phyloP scores from a whole-genome alignment of 2,329 filamentous ascomycete species.

The Cladosporium sp. region DNA sequence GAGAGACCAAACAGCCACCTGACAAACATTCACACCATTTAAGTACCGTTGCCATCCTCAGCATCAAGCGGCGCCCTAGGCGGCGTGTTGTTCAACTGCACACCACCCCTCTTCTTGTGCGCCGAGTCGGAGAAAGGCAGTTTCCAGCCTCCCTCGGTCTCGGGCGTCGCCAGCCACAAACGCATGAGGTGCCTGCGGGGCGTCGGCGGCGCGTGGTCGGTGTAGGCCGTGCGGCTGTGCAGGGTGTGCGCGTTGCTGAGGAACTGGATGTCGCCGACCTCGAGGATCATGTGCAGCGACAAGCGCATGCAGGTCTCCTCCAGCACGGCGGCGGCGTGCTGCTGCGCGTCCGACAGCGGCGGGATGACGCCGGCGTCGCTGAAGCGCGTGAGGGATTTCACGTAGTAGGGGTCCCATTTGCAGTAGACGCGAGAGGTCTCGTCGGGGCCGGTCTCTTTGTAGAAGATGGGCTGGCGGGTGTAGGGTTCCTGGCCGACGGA shows the following conservation, averaged over 20 bases:
- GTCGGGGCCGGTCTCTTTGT: conserved; percentile 68
- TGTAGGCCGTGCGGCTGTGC: conserved; percentile 80
- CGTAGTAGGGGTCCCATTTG: conserved; percentile 91
- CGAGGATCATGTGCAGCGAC: conserved; percentile 80
- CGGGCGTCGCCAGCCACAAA: conserved; percentile 80
- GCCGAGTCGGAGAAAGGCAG: conserved; percentile 77
- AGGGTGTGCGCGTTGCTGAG: conserved; percentile 76
- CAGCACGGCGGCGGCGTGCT: conserved; percentile 66
- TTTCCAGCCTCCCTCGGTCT: conserved; percentile 80
- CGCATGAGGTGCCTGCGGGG: conserved; percentile 78
- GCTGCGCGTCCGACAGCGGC: conserved; percentile 66
- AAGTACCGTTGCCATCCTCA: conserved; percentile 45
- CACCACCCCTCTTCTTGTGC: conserved; percentile 84
- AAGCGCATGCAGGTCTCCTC: conserved; percentile 74
- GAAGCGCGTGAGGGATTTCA: conserved; percentile 73
- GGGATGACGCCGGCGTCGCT: conserved; percentile 72
- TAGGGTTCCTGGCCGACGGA: conserved; percentile 66
- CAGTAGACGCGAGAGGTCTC: conserved; percentile 63
- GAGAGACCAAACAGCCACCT: neutral
- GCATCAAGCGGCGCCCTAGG: conserved; percentile 76
- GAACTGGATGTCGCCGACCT: conserved; percentile 87
- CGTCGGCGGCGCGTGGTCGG: conserved; percentile 65
- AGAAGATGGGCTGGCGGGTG: conserved; percentile 58
- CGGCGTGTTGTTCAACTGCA: conserved; percentile 79
- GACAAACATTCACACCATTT: neutral